Base-by-base conservation (phyloP, 352 stramenopile species). In the Phytophthora litchii region DNA sequence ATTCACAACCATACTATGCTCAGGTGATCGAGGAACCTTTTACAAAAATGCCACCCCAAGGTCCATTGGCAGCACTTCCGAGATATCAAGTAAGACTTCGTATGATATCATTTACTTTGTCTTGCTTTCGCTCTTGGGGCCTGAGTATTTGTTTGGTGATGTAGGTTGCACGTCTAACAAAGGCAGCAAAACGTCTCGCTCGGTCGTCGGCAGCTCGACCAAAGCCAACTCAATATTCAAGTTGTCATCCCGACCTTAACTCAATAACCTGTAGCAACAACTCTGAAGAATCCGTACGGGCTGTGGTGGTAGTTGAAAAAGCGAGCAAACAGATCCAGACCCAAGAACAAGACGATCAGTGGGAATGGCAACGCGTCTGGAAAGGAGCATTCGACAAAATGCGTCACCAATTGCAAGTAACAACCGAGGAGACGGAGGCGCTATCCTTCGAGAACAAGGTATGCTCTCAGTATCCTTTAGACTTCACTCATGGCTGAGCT, bases 381-480 rank as follows among this genome's bases (percentile, higher is more conserved):
- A 86, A 88, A 76, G 77, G 75, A 32, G 77, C 78, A 9, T 91
- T 91, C 47, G 75, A 88, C 53, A 77, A 77, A 38, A 80, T 89
- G 62, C 78, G 54, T 0, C 59, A 54, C 2, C 64, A 88, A 31
- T 44, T 87, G 14, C 51, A 76, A 21, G 46, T 58, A 1, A 72
- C 70, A 16, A 66, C 61, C 1, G 38, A 69, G 9, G 74, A 80
- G 35, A 72, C 67, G 7, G 43, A 71, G 6, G 46, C 59, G 10
- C 61, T 88, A 35, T 29, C 40, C 20, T 64, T 54, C 2, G 72
- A 87, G 19, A 69, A 87, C 54, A 90, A 86, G 61, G 74, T 83
- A 40, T 16, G 12, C 10, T 25, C 14, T 35, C 20, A 11, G 10
- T 10, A 27, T 31, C 5, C 12, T 20, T 14, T 32, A 9, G 12